phyloP scores from a whole-genome alignment of 345 rosid genomes.

The Eucalyptus tenuipes region DNA sequence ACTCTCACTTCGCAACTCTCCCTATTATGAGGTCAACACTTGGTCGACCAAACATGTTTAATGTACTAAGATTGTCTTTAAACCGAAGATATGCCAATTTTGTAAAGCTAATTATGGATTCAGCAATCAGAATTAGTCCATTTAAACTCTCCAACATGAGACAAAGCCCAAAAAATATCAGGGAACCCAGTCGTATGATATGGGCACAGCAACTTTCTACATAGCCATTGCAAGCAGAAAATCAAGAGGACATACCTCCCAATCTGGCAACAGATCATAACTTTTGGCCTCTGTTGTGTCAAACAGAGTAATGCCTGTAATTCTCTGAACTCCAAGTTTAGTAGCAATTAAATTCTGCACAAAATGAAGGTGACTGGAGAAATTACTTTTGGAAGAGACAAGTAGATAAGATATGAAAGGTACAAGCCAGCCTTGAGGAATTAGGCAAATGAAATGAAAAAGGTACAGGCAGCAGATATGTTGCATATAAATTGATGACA shows the following conservation, averaged over 20 bases:
- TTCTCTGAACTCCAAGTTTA: slow-evolving; percentile 77
- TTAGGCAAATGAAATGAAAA: background rate
- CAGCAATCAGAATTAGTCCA: background rate
- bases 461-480: background rate
- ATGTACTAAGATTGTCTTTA: background rate
- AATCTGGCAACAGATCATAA: slow-evolving; percentile 59
- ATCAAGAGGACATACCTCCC: slow-evolving; percentile 54
- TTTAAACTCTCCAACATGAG: background rate
- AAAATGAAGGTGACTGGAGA: background rate
- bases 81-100: background rate
- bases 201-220: background rate
- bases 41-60: background rate
- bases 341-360: slow-evolving; percentile 77
- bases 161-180: background rate
- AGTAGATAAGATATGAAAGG: background rate
- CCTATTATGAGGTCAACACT: background rate
- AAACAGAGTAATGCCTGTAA: slow-evolving; percentile 59
- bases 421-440: background rate
- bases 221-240: background rate
- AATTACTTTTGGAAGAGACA: background rate
- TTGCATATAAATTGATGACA: background rate
- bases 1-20: background rate
- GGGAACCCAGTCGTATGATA: background rate
- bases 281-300: slow-evolving; percentile 56
- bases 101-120: background rate